phyloP scores from a whole-genome alignment of 768 basidiomycete species.

The Pisolithus sp. region DNA sequence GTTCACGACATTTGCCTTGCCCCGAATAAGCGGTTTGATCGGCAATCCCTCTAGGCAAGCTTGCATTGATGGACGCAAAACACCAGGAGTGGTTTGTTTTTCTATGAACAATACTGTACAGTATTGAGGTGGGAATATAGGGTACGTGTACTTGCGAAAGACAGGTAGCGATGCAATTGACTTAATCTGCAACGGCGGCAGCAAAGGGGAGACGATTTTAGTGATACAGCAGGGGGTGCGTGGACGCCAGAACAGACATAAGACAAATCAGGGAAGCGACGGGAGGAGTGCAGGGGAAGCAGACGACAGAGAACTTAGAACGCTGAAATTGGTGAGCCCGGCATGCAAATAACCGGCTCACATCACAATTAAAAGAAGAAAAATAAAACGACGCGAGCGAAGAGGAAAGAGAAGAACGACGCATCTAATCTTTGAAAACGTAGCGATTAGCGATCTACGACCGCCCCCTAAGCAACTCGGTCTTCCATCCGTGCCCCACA shows the following conservation, averaged over 20 bases:
- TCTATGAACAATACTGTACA: constrained; percentile 30
- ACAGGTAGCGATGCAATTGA: constrained; percentile 17
- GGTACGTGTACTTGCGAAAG: constrained; percentile 23
- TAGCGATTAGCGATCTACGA: constrained; percentile 14
- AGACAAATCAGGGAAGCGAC: neutral
- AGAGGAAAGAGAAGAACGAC: constrained; percentile 4
- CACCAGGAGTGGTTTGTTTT: neutral
- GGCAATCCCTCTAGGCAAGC: no score
- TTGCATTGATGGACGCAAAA: neutral
- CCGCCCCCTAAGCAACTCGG: constrained; percentile 36
- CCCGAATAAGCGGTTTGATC: no score
- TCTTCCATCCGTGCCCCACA: constrained; percentile 42
- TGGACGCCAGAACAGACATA: neutral
- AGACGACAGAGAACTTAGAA: neutral
- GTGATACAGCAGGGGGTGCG: neutral
- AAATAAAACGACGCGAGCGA: constrained; percentile 6
- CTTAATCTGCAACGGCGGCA: neutral
- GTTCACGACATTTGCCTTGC: no score
- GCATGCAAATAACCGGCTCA: neutral
- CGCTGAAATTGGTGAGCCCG: neutral
- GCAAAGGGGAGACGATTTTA: neutral
- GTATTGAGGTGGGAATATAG: constrained; percentile 24
- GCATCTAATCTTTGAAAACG: constrained; percentile 1
- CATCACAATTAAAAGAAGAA: neutral
- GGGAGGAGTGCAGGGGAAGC: neutral